Base-by-base conservation (phyloP, 441 rosid species). In the Lepidium campestre region DNA sequence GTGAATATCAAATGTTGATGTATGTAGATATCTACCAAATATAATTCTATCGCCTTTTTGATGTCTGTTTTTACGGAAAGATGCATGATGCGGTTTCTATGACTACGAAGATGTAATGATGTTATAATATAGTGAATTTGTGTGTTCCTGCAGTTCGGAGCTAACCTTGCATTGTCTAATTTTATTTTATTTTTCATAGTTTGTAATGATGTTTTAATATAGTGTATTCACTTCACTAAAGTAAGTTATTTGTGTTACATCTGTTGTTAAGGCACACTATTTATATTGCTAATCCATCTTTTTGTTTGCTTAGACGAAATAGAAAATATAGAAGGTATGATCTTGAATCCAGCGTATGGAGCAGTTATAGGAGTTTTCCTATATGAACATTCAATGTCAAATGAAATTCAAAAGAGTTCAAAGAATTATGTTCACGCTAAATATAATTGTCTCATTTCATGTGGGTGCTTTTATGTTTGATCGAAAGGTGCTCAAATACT, bases 381-480 rank as follows among this genome's bases (percentile, higher is more conserved):
- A 8, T 57, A 3, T 41, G 3, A 59, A 25, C 60, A 58, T 27
- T 45, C 29, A 45, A 23, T 39, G 35, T 25, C 25, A 39, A 12
- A 17, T 8, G 29, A 10, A 42, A 18, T 37, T 31, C 10, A 22
- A 29, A 0, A 10, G 36, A 36, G 32, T 49, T 19, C 7, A 10
- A 32, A 52, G 56, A 10, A 1, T 23, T 18, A 6, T 41, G 29
- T 48, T 49, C 4, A 18, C 32, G 22, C 12, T 53, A 3, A 44
- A 13, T 66, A n/a, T 67, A 23, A 10, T 10, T 62, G 57, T 67
- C 50, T 68, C 37, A 10, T 73, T 78, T 71, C 83, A 94, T 98
- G 90, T 86, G 99, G 99, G 20, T 90, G 83, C 91, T 39, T 91
- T 95, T 79, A 89, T 91, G 45, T 95, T 91, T 71, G 96, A 95